Evolutionary conservation across 352 stramenopile species (phyloP).

Genomic region (Phytophthora uliginosa): DNA sequence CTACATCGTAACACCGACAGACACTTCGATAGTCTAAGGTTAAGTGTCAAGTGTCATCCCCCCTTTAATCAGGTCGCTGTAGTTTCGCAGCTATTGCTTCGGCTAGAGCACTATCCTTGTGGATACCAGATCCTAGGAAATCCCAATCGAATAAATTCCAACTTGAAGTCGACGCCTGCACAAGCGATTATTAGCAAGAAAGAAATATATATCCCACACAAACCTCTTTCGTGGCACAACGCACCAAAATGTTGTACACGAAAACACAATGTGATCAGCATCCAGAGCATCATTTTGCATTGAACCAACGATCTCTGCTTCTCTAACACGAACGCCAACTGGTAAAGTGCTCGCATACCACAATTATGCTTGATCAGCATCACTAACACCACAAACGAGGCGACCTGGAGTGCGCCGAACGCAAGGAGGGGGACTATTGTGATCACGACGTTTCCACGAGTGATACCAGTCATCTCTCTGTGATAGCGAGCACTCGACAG

Average conservation of each 20-base stretch:
- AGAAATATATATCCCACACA: not conserved
- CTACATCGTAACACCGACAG: no score
- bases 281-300: slow-evolving; percentile 37
- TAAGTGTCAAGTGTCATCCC: no score
- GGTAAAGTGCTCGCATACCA: slow-evolving; percentile 26
- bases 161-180: slow-evolving; percentile 19
- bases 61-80: no score
- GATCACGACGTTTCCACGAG: not conserved
- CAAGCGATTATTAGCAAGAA: not conserved
- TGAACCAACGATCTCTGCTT: slow-evolving; percentile 28
- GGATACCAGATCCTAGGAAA: slow-evolving; percentile 10
- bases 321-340: slow-evolving; percentile 44
- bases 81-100: no score
- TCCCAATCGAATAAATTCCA: slow-evolving; percentile 10
- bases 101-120: slow-evolving; percentile 1
- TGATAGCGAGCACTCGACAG: slow-evolving; percentile 27
- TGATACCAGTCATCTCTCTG: slow-evolving; percentile 19
- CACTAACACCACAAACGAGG: slow-evolving; percentile 23
- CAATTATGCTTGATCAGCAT: slow-evolving; percentile 22
- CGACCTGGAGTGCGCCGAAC: slow-evolving; percentile 29
- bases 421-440: slow-evolving; percentile 20
- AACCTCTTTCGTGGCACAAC: not conserved
- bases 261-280: slow-evolving; percentile 26
- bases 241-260: slow-evolving; percentile 29
- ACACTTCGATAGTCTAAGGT: no score